These are phyloP conservation scores for Apophysomyces elegans DNA, from an alignment of 371 early-diverging fungal genomes.

Conservation along the genomic window DNA sequence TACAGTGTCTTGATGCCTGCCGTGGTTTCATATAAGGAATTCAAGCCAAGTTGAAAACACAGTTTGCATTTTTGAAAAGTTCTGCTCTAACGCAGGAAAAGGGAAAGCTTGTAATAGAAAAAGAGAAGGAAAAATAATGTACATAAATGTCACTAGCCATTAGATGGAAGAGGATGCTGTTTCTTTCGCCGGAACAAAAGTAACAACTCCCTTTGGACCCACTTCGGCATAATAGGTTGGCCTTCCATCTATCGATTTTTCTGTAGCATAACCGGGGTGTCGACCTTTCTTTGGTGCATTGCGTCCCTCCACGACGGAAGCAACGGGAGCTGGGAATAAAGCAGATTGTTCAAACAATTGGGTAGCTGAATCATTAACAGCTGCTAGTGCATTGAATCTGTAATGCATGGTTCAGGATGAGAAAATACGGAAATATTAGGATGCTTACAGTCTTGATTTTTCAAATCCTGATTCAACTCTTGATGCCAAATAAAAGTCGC, in stretches of 20 bases:
- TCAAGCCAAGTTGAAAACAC: background rate
- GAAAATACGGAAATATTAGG: background rate
- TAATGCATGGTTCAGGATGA: too few species aligned
- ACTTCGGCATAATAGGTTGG: constrained; percentile 54
- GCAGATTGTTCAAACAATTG: constrained; percentile 45
- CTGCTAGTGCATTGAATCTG: constrained; percentile 51
- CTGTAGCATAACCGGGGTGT: constrained; percentile 42
- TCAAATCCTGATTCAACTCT: constrained; percentile 61
- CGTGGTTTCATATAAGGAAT: background rate
- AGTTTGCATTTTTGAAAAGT: background rate
- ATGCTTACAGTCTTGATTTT: constrained; percentile 39
- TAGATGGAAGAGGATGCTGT: background rate
- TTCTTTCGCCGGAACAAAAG: constrained; percentile 32
- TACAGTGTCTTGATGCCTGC: constrained; percentile 2
- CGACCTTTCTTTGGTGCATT: constrained; percentile 16
- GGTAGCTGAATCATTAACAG: constrained; percentile 45
- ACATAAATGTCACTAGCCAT: background rate
- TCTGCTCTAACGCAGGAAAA: constrained; percentile 4
- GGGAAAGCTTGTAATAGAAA: background rate
- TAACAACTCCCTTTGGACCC: constrained; percentile 36
- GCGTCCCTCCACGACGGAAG: background rate
- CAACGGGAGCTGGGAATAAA: constrained; percentile 39
- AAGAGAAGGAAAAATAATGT: background rate
- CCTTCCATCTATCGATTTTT: constrained; percentile 39
- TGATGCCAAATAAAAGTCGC: constrained; percentile 71